These are phyloP conservation scores for Hordeum vulgare DNA, from an alignment of 176 grass and related monocot genomes.

Conservation along the genomic window MorexV3_pseudomolecules_assembly NC_058520.1:388529410-388529909, in stretches of 20 bases:
- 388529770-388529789: neutral
- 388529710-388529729: neutral
- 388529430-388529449: neutral
- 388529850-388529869: neutral
- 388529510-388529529: no score
- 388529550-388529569: no score
- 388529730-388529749: neutral
- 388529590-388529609: no score
- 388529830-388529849: neutral
- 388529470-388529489: no score
- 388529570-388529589: no score
- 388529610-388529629: neutral
- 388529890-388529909: conserved; percentile 8
- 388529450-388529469: no score
- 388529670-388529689: neutral
- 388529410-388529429: neutral
- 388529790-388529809: neutral
- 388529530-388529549: no score
- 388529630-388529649: neutral
- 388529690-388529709: neutral
- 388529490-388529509: no score
- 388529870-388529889: neutral
- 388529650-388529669: neutral
- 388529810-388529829: neutral
- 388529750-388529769: neutral